These are phyloP conservation scores for Farysia itapuensis DNA, from an alignment of 1,284 basidiomycete genomes.

Conservation along the genomic window DNA sequence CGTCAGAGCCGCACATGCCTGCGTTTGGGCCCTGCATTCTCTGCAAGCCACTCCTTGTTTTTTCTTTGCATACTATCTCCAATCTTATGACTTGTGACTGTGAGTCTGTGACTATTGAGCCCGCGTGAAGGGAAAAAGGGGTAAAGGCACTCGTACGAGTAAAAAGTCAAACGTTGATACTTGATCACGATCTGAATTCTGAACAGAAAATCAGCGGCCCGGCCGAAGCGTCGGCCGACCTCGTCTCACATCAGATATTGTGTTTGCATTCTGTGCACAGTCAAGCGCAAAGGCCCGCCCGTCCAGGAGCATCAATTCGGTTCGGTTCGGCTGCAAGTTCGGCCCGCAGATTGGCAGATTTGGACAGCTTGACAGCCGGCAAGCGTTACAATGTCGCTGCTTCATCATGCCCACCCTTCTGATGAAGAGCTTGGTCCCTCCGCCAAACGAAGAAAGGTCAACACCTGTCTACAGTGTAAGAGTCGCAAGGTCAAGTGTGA, in stretches of 20 bases:
- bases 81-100: too few relatives aligned
- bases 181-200: too few relatives aligned
- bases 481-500: conserved; percentile 52
- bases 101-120: too few relatives aligned
- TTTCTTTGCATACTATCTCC: too few relatives aligned
- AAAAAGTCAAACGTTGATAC: too few relatives aligned
- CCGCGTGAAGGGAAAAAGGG: too few relatives aligned
- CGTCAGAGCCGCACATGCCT: too few relatives aligned
- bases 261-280: too few relatives aligned
- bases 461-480: conserved; percentile 57
- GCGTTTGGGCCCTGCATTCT: too few relatives aligned
- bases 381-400: conserved; percentile 7
- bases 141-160: too few relatives aligned
- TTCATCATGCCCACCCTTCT: conserved; percentile 22
- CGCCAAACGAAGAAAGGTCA: conserved; percentile 53
- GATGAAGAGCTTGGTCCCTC: conserved; percentile 18
- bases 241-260: too few relatives aligned
- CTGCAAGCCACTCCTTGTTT: too few relatives aligned
- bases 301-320: conserved; percentile 2
- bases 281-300: conserved; percentile 1
- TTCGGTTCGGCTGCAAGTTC: background rate
- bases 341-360: background rate
- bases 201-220: conserved; percentile 3
- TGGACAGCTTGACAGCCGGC: background rate
- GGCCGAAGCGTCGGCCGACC: conserved; percentile 13